Conservation (phyloP, 2,329 filamentous ascomycete species). For the Rugonectria rugulosa region DNA sequence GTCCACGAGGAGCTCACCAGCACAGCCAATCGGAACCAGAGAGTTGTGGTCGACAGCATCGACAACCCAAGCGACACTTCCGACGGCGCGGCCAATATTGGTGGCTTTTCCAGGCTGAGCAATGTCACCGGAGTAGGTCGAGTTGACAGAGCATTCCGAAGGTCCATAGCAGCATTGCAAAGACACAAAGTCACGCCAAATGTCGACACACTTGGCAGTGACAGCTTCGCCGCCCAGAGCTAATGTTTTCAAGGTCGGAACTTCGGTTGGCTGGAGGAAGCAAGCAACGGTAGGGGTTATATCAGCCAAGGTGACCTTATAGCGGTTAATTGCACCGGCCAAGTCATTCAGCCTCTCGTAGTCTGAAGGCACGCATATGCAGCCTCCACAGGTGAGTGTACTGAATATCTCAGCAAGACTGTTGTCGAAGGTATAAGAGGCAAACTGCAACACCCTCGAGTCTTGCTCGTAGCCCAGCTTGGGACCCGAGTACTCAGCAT, state of each 20-base stretch:
- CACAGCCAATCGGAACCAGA: slow-evolving; percentile 19
- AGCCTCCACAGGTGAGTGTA: slow-evolving; percentile 21
- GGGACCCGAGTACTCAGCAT: slow-evolving; percentile 14
- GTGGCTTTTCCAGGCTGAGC: slow-evolving; percentile 23
- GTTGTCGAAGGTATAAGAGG: slow-evolving; percentile 30
- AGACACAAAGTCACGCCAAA: slow-evolving; percentile 29
- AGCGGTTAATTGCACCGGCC: slow-evolving; percentile 21
- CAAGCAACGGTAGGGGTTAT: slow-evolving; percentile 30
- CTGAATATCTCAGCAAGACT: slow-evolving; percentile 28
- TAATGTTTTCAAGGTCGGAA: slow-evolving; percentile 23
- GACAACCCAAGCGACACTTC: slow-evolving; percentile 26
- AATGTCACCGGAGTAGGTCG: slow-evolving; percentile 19
- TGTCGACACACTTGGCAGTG: slow-evolving; percentile 26
- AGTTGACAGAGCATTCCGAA: slow-evolving; percentile 26
- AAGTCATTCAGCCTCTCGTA: slow-evolving; percentile 28
- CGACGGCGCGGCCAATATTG: slow-evolving; percentile 28
- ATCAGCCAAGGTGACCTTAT: slow-evolving; percentile 21
- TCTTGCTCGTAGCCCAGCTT: slow-evolving; percentile 20
- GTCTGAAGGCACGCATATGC: slow-evolving; percentile 29
- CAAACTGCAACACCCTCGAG: slow-evolving; percentile 29
- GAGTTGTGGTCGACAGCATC: slow-evolving; percentile 10
- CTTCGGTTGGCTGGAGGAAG: slow-evolving; percentile 18
- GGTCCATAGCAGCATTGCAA: slow-evolving; percentile 28
- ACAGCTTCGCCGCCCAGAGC: slow-evolving; percentile 28
- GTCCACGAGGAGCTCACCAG: slow-evolving; percentile 27